Evolutionary conservation across 345 rosid genomes (phyloP), one percentile per base, ranked within the genome.

Genomic region (Linum trigynum): DNA sequence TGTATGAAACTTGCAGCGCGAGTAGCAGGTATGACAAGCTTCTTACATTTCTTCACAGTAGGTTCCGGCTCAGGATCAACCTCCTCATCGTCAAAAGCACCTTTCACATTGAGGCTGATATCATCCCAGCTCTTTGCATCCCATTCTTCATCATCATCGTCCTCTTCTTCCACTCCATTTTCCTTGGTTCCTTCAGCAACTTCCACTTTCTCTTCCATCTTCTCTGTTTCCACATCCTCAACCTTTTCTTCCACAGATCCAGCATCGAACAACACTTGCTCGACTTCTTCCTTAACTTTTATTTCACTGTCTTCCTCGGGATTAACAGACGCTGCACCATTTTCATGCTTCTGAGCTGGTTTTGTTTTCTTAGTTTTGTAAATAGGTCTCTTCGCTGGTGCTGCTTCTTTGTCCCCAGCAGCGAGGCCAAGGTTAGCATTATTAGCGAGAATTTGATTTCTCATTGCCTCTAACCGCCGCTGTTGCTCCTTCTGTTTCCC

Each of bases 121-220:
- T 81, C 88, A 82, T 94, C 99, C 99, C 95, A 94, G 74, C 86
- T 90, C 78, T 94, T 94, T 51, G 89, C 91, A 79, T 94, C 99
- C 97, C 99, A 94, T 67, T 85, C 98, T 59, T 81, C 91, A 11
- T 81, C 92, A 11, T 80, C 92, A n/a, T 75, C 91, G 0, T 86
- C 97, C 39, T 85, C 97, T 71, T 90, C 96, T 66, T 83, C 91
- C 60, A 68, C 65, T 51, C 75, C 90, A 71, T 83, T 83, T 69
- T 77, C 92, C 74, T 75, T 78, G 55, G 66, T 74, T 50, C 42
- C 80, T 71, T 74, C 80, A 69, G 76, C 67, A 74, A 68, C 72
- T 73, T 77, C 87, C 40, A 74, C 66, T 69, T 78, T 76, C 51
- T 81, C 92, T 59, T 77, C 88, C 38, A 56, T 62, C 61, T 73